Conservation (phyloP, 2,329 filamentous ascomycete genomes). For the Alternaria gaisen region DNA sequence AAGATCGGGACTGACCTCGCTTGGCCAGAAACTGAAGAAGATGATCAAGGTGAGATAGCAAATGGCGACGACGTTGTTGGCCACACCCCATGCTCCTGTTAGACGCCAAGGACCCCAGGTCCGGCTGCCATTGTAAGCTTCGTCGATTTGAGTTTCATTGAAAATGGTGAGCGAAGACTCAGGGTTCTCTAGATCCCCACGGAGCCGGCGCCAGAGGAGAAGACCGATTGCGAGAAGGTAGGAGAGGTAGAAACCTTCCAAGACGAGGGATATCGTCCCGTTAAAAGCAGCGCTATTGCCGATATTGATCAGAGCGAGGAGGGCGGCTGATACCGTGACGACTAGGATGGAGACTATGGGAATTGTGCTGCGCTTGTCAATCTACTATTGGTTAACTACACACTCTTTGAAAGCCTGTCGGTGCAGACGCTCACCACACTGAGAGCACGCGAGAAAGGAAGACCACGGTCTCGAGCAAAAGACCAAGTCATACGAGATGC, state of each 20-base stretch:
- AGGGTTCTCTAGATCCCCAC: slow-evolving; percentile 41
- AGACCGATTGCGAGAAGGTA: slow-evolving; percentile 46
- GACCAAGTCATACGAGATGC: slow-evolving; percentile 56
- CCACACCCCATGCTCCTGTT: slow-evolving; percentile 38
- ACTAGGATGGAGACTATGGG: slow-evolving; percentile 60
- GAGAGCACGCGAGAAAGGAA: slow-evolving; percentile 49
- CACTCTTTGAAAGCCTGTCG: no score
- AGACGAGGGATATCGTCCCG: slow-evolving; percentile 46
- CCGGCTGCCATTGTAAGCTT: slow-evolving; percentile 32
- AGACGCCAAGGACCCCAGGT: slow-evolving; percentile 49
- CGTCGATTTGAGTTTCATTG: slow-evolving; percentile 29
- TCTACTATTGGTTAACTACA: slow-evolving; percentile 30
- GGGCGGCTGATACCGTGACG: slow-evolving; percentile 54
- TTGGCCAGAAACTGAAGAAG: slow-evolving; percentile 51
- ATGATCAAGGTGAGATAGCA: slow-evolving; percentile 45
- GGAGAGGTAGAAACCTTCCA: slow-evolving; percentile 50
- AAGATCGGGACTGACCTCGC: slow-evolving; percentile 22
- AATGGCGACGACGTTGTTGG: slow-evolving; percentile 45
- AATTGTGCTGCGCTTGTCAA: slow-evolving; percentile 48
- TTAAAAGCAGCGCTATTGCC: slow-evolving; percentile 55
- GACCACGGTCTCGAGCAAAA: slow-evolving; percentile 55
- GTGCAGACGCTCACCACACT: slow-evolving; percentile 34
- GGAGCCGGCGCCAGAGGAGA: slow-evolving; percentile 48
- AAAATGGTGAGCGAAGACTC: slow-evolving; percentile 35
- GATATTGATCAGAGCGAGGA: slow-evolving; percentile 63